phyloP scores from a whole-genome alignment of 345 rosid genomes.

The Eutrema heterophyllum region DNA sequence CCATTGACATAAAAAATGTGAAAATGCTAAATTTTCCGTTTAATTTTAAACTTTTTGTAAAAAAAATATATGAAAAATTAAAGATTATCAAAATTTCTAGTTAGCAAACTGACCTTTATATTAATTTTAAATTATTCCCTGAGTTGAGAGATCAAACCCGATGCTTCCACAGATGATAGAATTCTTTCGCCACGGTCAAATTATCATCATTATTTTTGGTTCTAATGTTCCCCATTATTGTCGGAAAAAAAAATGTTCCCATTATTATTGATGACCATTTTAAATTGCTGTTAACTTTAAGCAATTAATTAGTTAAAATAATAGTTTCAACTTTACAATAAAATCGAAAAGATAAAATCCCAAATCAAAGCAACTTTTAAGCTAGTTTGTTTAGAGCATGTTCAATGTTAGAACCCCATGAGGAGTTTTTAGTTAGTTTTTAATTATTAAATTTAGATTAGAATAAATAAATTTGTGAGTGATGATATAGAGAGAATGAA shows the following conservation, averaged over 20 bases:
- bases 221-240: not conserved
- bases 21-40: no score
- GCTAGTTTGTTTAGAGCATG: not conserved
- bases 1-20: no score
- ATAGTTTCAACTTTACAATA: not conserved
- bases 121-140: not conserved
- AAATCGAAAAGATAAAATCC: not conserved
- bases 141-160: slow-evolving; percentile 12
- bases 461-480: no score
- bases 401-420: no score
- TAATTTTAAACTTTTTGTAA: no score
- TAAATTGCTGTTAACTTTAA: not conserved
- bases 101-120: no score
- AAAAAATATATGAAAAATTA: no score
- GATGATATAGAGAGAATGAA: no score
- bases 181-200: not conserved
- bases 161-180: slow-evolving; percentile 2
- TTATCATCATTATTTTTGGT: not conserved
- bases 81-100: no score
- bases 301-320: not conserved
- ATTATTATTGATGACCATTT: not conserved
- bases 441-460: no score
- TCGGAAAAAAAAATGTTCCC: no score
- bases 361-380: not conserved
- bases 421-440: no score